These are phyloP conservation scores for Colletotrichum tanaceti DNA, from an alignment of 2,329 filamentous ascomycete genomes.

Conservation along the genomic window DNA sequence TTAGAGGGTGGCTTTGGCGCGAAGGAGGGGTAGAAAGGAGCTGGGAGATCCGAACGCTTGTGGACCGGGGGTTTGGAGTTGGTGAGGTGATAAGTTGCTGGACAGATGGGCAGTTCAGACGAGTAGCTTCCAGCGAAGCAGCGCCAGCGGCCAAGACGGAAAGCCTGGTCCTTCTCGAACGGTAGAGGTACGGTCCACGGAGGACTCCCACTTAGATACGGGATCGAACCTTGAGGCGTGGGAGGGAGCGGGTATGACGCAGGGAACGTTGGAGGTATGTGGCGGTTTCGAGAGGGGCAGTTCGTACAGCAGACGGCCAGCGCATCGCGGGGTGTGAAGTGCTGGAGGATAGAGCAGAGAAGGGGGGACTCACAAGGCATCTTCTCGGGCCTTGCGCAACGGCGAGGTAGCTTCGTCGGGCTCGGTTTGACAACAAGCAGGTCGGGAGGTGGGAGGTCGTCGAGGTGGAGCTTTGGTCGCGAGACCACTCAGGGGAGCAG, in stretches of 20 bases:
- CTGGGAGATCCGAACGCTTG: neutral
- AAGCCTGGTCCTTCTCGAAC: neutral
- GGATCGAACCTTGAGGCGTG: constrained; percentile 16
- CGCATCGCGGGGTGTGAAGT: constrained; percentile 22
- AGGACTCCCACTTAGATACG: constrained; percentile 10
- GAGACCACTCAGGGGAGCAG: constrained; percentile 41
- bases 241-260: constrained; percentile 36
- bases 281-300: constrained; percentile 21
- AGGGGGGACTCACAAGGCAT: constrained; percentile 44
- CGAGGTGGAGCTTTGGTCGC: constrained; percentile 40
- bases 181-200: neutral
- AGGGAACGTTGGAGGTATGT: constrained; percentile 36
- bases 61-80: constrained; percentile 1
- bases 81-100: constrained; percentile 6
- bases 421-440: constrained; percentile 36
- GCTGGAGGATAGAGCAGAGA: neutral
- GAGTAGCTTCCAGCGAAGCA: constrained; percentile 1
- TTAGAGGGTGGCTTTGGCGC: neutral
- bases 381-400: constrained; percentile 42
- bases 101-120: neutral
- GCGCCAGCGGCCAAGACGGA: neutral
- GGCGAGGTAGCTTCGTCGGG: constrained; percentile 34
- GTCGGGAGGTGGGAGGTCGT: constrained; percentile 28
- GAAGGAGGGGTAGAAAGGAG: constrained; percentile 4
- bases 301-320: constrained; percentile 20